Evolutionary conservation across 768 basidiomycete species (phyloP).

Genomic region (Naematelia encephala): DNA sequence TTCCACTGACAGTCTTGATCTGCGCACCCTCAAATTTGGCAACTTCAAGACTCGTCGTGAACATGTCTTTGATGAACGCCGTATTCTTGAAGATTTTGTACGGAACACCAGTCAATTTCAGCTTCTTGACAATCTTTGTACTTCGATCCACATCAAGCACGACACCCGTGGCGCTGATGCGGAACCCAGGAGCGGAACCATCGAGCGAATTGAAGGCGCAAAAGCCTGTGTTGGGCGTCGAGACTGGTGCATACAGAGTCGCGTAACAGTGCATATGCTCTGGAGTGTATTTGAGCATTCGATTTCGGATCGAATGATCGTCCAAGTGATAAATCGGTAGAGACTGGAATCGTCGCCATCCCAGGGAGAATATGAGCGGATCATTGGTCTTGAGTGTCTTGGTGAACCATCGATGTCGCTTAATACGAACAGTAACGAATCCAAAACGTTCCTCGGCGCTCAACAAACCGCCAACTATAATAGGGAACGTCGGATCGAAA

Average conservation of each 20-base stretch:
- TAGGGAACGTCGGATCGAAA: constrained; percentile 86
- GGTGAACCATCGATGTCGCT: constrained; percentile 90
- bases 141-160: constrained; percentile 90
- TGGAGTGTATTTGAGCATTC: constrained; percentile 98
- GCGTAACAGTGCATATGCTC: constrained; percentile 99
- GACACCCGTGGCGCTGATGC: constrained; percentile 89
- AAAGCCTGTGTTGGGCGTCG: constrained; percentile 91
- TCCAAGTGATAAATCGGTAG: constrained; percentile 94
- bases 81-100: constrained; percentile 99
- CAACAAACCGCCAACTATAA: constrained; percentile 86
- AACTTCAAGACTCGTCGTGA: constrained; percentile 84
- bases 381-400: constrained; percentile 94
- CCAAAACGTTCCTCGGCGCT: constrained; percentile 88
- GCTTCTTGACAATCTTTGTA: constrained; percentile 93
- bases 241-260: constrained; percentile 91
- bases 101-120: constrained; percentile 91
- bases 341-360: constrained; percentile 95
- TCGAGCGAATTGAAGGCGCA: constrained; percentile 89
- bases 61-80: constrained; percentile 97
- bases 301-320: constrained; percentile 96
- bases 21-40: constrained; percentile 99
- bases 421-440: constrained; percentile 90
- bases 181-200: constrained; percentile 68
- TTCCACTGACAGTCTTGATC: constrained; percentile 89
- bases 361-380: constrained; percentile 92